Conservation (phyloP, 2,329 filamentous ascomycete species). For the Diaporthe sp. region DNA sequence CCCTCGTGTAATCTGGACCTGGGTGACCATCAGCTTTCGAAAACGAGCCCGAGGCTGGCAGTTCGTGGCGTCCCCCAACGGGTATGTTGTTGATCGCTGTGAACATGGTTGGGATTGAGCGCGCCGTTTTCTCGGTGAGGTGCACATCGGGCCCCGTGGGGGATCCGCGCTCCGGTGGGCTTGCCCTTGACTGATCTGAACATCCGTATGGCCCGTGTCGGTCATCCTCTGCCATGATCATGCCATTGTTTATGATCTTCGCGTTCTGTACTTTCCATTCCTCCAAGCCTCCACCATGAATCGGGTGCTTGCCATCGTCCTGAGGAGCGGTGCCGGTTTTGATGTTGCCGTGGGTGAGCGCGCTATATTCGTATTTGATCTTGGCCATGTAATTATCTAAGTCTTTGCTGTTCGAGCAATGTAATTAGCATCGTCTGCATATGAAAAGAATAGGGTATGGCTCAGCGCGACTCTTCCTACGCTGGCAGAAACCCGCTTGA, state of each 20-base stretch:
- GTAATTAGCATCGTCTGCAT: neutral
- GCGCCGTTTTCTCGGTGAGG: slow-evolving; percentile 45
- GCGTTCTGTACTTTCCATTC: slow-evolving; percentile 63
- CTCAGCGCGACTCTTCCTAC: neutral
- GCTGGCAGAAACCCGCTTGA: neutral
- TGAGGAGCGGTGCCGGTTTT: slow-evolving; percentile 19
- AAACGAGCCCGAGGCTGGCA: neutral
- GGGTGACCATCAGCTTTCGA: slow-evolving; percentile 1
- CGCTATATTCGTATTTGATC: slow-evolving; percentile 64
- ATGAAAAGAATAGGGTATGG: neutral
- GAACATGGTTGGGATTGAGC: slow-evolving; percentile 53
- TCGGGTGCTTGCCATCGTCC: slow-evolving; percentile 52
- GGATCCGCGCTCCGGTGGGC: slow-evolving; percentile 50
- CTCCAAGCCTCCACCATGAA: slow-evolving; percentile 68
- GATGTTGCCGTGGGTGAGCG: slow-evolving; percentile 46
- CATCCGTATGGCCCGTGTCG: slow-evolving; percentile 39
- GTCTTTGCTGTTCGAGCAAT: slow-evolving; percentile 49
- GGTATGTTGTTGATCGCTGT: slow-evolving; percentile 55
- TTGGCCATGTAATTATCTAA: slow-evolving; percentile 67
- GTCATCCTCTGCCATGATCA: slow-evolving; percentile 53
- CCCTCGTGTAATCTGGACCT: neutral
- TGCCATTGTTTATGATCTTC: slow-evolving; percentile 60
- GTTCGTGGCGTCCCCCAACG: slow-evolving; percentile 2
- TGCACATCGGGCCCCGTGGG: slow-evolving; percentile 47
- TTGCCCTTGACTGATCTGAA: slow-evolving; percentile 48